phyloP scores from a whole-genome alignment of 805 yeast species.

The Hyphopichia homilentoma region DNA sequence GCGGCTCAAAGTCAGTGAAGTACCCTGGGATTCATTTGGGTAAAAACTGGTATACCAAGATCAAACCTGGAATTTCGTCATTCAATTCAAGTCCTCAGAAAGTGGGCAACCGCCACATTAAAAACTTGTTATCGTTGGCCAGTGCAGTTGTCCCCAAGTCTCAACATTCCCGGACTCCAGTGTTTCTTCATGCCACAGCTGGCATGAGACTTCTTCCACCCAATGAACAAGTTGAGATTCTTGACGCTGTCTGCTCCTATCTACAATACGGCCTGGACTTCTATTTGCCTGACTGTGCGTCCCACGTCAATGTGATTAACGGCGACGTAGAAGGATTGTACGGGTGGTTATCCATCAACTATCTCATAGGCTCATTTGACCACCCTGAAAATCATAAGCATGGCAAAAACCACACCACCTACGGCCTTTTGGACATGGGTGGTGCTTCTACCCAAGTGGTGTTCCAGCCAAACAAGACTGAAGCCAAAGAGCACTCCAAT shows the following conservation, averaged over 20 bases:
- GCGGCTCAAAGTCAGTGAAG: constrained; percentile 7
- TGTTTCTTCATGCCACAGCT: constrained; percentile 67
- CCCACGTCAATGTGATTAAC: constrained; percentile 57
- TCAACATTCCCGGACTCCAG: constrained; percentile 61
- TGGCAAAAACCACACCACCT: constrained; percentile 45
- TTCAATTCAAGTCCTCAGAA: constrained; percentile 46
- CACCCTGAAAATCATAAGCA: constrained; percentile 34
- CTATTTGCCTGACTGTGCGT: constrained; percentile 56
- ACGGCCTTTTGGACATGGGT: constrained; percentile 60
- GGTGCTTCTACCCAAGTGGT: constrained; percentile 66
- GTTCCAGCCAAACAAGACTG: constrained; percentile 53
- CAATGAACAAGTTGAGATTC: constrained; percentile 42
- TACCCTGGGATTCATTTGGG: constrained; percentile 31
- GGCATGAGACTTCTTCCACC: constrained; percentile 61
- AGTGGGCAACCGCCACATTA: constrained; percentile 50
- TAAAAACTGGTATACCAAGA: constrained; percentile 47
- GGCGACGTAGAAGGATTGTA: constrained; percentile 67
- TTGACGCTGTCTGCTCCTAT: constrained; percentile 48
- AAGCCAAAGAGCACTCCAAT: constrained; percentile 41
- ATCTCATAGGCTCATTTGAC: constrained; percentile 45
- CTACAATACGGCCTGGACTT: constrained; percentile 45
- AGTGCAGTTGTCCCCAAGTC: constrained; percentile 53
- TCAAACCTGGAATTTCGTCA: constrained; percentile 56
- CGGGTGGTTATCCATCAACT: constrained; percentile 65
- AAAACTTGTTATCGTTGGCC: constrained; percentile 45